Percentiles rank a stretch among this genome's conserved stretches.
These are phyloP conservation scores for Phytopythium delawarense DNA, from an alignment of 352 stramenopile genomes.

Conservation along the genomic window DNA sequence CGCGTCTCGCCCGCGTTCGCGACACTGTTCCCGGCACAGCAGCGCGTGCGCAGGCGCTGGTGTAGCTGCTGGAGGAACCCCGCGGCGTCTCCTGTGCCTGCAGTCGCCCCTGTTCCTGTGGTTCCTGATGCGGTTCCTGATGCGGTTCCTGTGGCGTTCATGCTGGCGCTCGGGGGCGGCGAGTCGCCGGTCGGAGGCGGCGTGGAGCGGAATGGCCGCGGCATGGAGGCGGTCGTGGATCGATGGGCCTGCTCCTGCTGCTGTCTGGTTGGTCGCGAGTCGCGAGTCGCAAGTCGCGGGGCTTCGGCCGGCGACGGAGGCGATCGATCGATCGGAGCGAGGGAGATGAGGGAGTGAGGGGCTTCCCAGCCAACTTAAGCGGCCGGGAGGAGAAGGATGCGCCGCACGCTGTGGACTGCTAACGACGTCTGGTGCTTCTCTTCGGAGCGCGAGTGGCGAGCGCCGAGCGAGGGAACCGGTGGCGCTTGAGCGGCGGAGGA, in stretches of 20 bases:
- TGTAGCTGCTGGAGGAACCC: constrained; percentile 8
- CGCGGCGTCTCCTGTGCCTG: neutral
- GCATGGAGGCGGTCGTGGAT: neutral
- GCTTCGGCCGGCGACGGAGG: neutral
- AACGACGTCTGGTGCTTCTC: too few species aligned
- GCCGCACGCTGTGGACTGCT: neutral
- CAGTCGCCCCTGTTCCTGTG: neutral
- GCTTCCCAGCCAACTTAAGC: neutral
- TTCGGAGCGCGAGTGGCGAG: neutral
- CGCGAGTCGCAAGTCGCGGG: neutral
- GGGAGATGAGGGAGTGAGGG: constrained; percentile 1
- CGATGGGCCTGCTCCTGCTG: neutral
- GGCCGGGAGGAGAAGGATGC: neutral
- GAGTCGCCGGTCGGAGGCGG: neutral
- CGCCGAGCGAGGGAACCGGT: neutral
- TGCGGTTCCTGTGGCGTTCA: neutral
- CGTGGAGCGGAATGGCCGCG: neutral
- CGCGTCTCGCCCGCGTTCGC: neutral
- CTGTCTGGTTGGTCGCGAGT: neutral
- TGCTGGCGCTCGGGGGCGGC: neutral
- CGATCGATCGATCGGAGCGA: neutral
- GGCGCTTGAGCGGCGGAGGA: neutral
- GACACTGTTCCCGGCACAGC: neutral
- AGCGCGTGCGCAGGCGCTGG: constrained; percentile 5
- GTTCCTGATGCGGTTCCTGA: neutral